Conservation (phyloP, 805 yeast species). For the Schwanniomyces vanrijiae region DNA sequence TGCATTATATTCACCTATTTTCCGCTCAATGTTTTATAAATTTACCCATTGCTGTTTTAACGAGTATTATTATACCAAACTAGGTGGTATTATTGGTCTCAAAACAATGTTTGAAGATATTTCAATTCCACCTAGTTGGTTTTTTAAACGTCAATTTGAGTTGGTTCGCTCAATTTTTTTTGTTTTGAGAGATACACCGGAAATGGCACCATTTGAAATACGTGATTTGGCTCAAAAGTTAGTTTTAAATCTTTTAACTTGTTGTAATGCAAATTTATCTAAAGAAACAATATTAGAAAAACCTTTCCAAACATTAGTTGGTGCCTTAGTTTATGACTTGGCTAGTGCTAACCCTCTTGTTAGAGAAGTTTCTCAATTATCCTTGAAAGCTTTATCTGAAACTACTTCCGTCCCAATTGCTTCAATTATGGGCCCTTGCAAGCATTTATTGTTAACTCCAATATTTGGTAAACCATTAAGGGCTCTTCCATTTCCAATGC, state of each 20-base stretch:
- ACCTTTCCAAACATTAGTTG: slow-evolving; percentile 76
- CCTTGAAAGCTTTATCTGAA: slow-evolving; percentile 66
- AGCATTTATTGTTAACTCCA: slow-evolving; percentile 80
- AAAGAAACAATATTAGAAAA: slow-evolving; percentile 65
- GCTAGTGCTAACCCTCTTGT: slow-evolving; percentile 86
- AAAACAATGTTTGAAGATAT: slow-evolving; percentile 69
- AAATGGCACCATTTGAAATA: slow-evolving; percentile 82
- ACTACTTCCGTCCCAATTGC: slow-evolving; percentile 70
- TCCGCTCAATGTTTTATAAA: slow-evolving; percentile 73
- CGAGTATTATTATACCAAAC: slow-evolving; percentile 79
- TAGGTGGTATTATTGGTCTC: slow-evolving; percentile 88
- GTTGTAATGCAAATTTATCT: slow-evolving; percentile 62
- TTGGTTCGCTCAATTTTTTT: slow-evolving; percentile 83
- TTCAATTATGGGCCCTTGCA: slow-evolving; percentile 77
- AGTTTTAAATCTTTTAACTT: slow-evolving; percentile 59
- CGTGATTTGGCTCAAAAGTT: slow-evolving; percentile 68
- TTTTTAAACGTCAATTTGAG: slow-evolving; percentile 77
- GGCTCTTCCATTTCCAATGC: slow-evolving; percentile 98
- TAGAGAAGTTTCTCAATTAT: slow-evolving; percentile 75
- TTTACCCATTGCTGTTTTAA: slow-evolving; percentile 92
- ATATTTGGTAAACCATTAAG: slow-evolving; percentile 95
- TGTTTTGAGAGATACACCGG: slow-evolving; percentile 85
- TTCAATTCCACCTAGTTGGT: slow-evolving; percentile 68
- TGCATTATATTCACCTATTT: slow-evolving; percentile 70
- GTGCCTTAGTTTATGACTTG: slow-evolving; percentile 89